A percentile compares a stretch with the other conserved stretches of the same genome.
phyloP scores from a whole-genome alignment of 1,284 basidiomycete genomes.

The Cutaneotrichosporon sp. region DNA sequence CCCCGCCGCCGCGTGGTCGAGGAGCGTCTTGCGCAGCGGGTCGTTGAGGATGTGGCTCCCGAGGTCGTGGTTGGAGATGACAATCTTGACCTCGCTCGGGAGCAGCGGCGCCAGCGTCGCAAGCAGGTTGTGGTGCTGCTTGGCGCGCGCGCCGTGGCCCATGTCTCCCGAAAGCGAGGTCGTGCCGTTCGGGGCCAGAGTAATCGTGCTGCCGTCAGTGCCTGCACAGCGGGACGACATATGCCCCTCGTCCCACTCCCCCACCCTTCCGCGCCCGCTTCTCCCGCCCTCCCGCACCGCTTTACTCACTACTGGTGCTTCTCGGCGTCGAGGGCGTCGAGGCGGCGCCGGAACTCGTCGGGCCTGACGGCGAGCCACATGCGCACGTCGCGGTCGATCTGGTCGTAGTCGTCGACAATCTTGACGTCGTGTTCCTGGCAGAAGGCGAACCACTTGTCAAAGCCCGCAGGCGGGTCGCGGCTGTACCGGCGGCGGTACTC shows the following conservation, averaged over 20 bases:
- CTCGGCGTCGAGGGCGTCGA: constrained; percentile 55
- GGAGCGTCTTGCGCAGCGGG: constrained; percentile 36
- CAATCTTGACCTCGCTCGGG: constrained; percentile 35
- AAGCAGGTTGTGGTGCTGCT: constrained; percentile 37
- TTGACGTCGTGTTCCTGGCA: constrained; percentile 48
- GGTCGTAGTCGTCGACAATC: constrained; percentile 55
- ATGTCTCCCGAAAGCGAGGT: constrained; percentile 39
- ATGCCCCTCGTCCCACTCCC: neutral
- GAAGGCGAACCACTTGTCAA: constrained; percentile 54
- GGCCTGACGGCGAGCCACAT: constrained; percentile 50
- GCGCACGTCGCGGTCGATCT: constrained; percentile 47
- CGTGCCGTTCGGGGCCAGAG: constrained; percentile 31
- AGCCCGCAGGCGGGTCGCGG: constrained; percentile 55
- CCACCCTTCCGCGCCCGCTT: neutral
- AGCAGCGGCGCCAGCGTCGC: constrained; percentile 43
- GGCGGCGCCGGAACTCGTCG: constrained; percentile 36
- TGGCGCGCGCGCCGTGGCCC: constrained; percentile 26
- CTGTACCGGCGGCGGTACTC: constrained; percentile 54
- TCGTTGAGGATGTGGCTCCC: constrained; percentile 45
- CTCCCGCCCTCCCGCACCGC: too few species aligned
- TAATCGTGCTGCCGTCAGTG: constrained; percentile 29
- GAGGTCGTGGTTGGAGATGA: constrained; percentile 50
- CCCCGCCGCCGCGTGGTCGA: constrained; percentile 29
- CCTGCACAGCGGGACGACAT: neutral
- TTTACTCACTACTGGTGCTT: constrained; percentile 40